A percentile compares a stretch with the other conserved stretches of the same genome.
These are phyloP conservation scores for Phenoliferia sp. DNA, from an alignment of 1,284 basidiomycete genomes.

Conservation along the genomic window DNA sequence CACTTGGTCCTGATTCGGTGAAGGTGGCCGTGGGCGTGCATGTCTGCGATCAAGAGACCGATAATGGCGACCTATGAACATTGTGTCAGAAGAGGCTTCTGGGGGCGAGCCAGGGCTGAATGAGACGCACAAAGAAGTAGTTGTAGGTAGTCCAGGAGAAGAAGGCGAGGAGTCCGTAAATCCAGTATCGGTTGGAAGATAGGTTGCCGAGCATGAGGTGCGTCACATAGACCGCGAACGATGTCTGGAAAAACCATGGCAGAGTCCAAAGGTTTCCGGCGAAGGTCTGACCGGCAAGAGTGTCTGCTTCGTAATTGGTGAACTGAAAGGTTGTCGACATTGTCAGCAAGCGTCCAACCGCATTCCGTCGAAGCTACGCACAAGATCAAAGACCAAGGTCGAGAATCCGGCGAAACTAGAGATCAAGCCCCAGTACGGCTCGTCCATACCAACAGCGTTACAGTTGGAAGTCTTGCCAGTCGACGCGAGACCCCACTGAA, in stretches of 20 bases:
- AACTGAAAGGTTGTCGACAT: slow-evolving; percentile 28
- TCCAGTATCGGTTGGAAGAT: slow-evolving; percentile 42
- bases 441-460: slow-evolving; percentile 40
- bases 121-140: slow-evolving; percentile 35
- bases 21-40: slow-evolving; percentile 41
- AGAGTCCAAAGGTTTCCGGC: slow-evolving; percentile 41
- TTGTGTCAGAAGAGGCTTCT: not conserved
- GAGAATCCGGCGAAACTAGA: slow-evolving; percentile 37
- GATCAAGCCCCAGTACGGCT: slow-evolving; percentile 41
- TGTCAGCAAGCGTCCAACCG: not conserved
- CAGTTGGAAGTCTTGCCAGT: slow-evolving; percentile 37
- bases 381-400: slow-evolving; percentile 39
- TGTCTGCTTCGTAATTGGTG: slow-evolving; percentile 38
- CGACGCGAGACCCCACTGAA: slow-evolving; percentile 41
- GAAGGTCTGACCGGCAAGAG: slow-evolving; percentile 39
- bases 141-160: slow-evolving; percentile 41
- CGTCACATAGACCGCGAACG: slow-evolving; percentile 38
- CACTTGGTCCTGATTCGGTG: slow-evolving; percentile 36
- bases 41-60: slow-evolving; percentile 38
- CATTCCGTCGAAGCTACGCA: slow-evolving; percentile 9
- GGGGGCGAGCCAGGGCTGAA: not conserved
- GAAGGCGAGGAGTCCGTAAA: slow-evolving; percentile 38
- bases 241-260: slow-evolving; percentile 41
- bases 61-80: slow-evolving; percentile 29
- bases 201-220: slow-evolving; percentile 43